Percentiles rank a stretch among this genome's conserved stretches.
Evolutionary conservation across 306 rosid genomes (phyloP).

Genomic region (Fagus crenata): DNA sequence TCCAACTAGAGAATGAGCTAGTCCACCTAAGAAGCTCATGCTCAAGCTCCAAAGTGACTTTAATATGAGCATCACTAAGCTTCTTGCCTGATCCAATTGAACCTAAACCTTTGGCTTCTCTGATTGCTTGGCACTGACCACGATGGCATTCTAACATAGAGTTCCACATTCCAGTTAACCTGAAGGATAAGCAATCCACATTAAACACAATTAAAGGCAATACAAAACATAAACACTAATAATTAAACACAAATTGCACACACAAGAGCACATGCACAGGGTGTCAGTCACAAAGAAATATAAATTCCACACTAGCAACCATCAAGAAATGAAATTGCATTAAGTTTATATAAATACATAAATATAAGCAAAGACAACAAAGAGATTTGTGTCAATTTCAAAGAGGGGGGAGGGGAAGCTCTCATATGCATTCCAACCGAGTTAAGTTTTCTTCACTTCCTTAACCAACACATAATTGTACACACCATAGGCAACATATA

Average conservation of each 20-base stretch:
- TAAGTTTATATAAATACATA: not conserved
- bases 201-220: conserved; percentile 11
- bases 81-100: conserved; percentile 74
- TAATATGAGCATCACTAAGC: conserved; percentile 58
- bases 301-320: conserved; percentile 14
- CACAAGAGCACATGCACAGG: not conserved
- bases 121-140: conserved; percentile 70
- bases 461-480: not conserved
- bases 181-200: conserved; percentile 34
- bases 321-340: conserved; percentile 9
- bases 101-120: conserved; percentile 87
- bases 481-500: not conserved
- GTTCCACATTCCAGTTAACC: conserved; percentile 92
- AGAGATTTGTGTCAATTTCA: not conserved
- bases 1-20: conserved; percentile 75
- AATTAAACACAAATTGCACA: not conserved
- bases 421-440: not conserved
- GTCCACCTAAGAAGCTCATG: conserved; percentile 93
- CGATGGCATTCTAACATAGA: conserved; percentile 94
- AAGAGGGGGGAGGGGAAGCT: not conserved
- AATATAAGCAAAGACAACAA: conserved; percentile 11
- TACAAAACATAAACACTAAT: conserved; percentile 7
- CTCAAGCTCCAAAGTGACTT: conserved; percentile 71
- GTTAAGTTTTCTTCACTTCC: not conserved
- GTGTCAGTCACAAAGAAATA: not conserved